These are phyloP conservation scores for Clitopilus hobsonii DNA, from an alignment of 768 basidiomycete species.

Conservation along the genomic window DNA sequence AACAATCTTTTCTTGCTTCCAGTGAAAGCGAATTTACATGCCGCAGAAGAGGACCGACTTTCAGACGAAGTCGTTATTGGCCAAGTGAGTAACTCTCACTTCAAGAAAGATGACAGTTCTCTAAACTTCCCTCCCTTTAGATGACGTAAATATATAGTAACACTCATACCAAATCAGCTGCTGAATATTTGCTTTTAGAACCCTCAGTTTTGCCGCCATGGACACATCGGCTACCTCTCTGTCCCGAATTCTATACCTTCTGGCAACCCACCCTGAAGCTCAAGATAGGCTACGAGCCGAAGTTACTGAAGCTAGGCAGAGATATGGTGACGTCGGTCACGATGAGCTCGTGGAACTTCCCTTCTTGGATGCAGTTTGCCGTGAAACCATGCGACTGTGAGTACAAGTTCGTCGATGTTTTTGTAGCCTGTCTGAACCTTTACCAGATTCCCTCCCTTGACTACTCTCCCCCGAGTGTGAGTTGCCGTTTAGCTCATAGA, in stretches of 20 bases:
- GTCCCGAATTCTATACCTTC: slow-evolving; percentile 19
- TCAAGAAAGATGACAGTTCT: not conserved
- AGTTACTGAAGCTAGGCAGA: slow-evolving; percentile 10
- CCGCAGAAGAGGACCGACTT: slow-evolving; percentile 21
- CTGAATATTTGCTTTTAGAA: slow-evolving; percentile 5
- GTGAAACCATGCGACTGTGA: slow-evolving; percentile 17
- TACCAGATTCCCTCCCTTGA: not conserved
- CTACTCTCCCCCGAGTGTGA: not conserved
- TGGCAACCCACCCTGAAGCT: slow-evolving; percentile 14
- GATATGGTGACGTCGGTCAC: slow-evolving; percentile 15
- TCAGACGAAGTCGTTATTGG: slow-evolving; percentile 24
- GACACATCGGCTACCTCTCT: slow-evolving; percentile 30
- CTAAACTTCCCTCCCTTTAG: slow-evolving; percentile 1
- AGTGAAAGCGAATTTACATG: slow-evolving; percentile 27
- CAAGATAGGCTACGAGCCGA: slow-evolving; percentile 20
- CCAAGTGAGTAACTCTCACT: slow-evolving; percentile 17
- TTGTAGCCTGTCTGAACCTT: not conserved
- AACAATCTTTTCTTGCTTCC: not conserved
- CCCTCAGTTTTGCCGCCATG: slow-evolving; percentile 25
- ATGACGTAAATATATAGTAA: slow-evolving; percentile 10
- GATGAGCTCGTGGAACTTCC: slow-evolving; percentile 19
- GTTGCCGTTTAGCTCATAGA: not conserved
- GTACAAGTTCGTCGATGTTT: not conserved
- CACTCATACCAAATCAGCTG: slow-evolving; percentile 1
- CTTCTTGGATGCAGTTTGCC: slow-evolving; percentile 13